phyloP scores from a whole-genome alignment of 2,329 filamentous ascomycete species.

The Fusarium sp. region DNA sequence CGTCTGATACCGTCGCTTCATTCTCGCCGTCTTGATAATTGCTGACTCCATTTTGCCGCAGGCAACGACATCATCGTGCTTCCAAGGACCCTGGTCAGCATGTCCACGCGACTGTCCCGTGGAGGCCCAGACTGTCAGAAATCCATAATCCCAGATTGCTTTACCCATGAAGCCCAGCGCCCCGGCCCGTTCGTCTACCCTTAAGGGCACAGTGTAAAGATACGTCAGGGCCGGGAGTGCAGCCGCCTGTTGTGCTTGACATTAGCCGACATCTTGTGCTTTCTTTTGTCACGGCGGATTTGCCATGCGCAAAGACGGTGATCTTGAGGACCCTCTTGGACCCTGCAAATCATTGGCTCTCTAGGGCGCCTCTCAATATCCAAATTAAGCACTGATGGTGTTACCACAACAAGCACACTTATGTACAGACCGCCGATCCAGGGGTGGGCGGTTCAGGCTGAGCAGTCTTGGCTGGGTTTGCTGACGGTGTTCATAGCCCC shows the following conservation, averaged over 20 bases:
- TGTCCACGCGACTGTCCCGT: constrained; percentile 40
- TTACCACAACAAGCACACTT: constrained; percentile 30
- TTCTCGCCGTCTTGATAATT: constrained; percentile 8
- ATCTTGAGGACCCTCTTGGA: constrained; percentile 31
- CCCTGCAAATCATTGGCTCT: constrained; percentile 37
- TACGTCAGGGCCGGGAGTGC: constrained; percentile 12
- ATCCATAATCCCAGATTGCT: constrained; percentile 30
- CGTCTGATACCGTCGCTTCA: constrained; percentile 13
- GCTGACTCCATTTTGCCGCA: constrained; percentile 34
- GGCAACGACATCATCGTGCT: constrained; percentile 41
- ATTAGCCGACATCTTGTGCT: constrained; percentile 6
- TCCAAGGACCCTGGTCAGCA: constrained; percentile 27
- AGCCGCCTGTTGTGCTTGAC: constrained; percentile 5
- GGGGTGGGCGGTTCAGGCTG: constrained; percentile 30
- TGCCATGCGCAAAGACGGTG: constrained; percentile 11
- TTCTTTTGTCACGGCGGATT: constrained; percentile 17
- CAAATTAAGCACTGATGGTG: constrained; percentile 39
- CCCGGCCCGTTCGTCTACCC: constrained; percentile 21
- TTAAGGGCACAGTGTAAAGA: constrained; percentile 10
- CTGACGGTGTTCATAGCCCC: constrained; percentile 32
- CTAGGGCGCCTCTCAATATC: constrained; percentile 17
- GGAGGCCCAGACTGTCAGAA: constrained; percentile 36
- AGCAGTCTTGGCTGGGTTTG: constrained; percentile 39
- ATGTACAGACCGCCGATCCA: constrained; percentile 41
- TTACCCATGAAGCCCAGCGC: constrained; percentile 31